Conservation (phyloP, 2,329 filamentous ascomycete species). For the Sclerotinia trifoliorum region DNA sequence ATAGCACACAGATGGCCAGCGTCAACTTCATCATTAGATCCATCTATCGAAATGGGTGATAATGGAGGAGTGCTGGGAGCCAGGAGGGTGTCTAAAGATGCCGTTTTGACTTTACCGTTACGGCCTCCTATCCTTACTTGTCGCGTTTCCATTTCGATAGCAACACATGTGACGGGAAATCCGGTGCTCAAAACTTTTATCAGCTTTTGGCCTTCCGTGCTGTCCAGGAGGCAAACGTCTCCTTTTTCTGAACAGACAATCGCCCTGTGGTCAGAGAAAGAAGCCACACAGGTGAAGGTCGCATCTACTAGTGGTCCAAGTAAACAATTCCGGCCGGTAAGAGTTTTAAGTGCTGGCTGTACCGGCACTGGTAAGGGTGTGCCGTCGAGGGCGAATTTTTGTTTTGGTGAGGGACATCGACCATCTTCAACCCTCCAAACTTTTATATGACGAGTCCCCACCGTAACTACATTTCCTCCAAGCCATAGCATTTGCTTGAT, state of each 20-base stretch:
- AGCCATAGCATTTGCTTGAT: slow-evolving; percentile 90
- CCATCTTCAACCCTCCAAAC: slow-evolving; percentile 82
- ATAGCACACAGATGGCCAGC: slow-evolving; percentile 58
- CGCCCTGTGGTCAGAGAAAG: slow-evolving; percentile 70
- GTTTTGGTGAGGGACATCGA: slow-evolving; percentile 60
- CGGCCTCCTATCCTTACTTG: slow-evolving; percentile 42
- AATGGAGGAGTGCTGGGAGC: slow-evolving; percentile 37
- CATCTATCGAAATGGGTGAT: slow-evolving; percentile 33
- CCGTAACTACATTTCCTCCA: slow-evolving; percentile 77
- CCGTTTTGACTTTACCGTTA: slow-evolving; percentile 46
- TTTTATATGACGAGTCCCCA: slow-evolving; percentile 89
- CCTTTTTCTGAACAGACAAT: slow-evolving; percentile 85
- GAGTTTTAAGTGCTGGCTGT: slow-evolving; percentile 59
- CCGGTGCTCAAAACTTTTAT: slow-evolving; percentile 63
- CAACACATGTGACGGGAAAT: slow-evolving; percentile 52
- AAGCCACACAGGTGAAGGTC: slow-evolving; percentile 76
- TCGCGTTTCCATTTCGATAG: slow-evolving; percentile 40
- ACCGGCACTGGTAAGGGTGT: slow-evolving; percentile 40
- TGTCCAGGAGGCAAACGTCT: slow-evolving; percentile 85
- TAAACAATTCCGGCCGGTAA: slow-evolving; percentile 84
- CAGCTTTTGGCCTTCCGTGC: slow-evolving; percentile 68
- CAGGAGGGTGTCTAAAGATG: slow-evolving; percentile 49
- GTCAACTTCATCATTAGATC: slow-evolving; percentile 31
- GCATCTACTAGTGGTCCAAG: slow-evolving; percentile 78
- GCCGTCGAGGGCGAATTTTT: slow-evolving; percentile 52